Evolutionary conservation across 163 green algal genomes (phyloP).

Genomic region (Volvox carteri): DNA sequence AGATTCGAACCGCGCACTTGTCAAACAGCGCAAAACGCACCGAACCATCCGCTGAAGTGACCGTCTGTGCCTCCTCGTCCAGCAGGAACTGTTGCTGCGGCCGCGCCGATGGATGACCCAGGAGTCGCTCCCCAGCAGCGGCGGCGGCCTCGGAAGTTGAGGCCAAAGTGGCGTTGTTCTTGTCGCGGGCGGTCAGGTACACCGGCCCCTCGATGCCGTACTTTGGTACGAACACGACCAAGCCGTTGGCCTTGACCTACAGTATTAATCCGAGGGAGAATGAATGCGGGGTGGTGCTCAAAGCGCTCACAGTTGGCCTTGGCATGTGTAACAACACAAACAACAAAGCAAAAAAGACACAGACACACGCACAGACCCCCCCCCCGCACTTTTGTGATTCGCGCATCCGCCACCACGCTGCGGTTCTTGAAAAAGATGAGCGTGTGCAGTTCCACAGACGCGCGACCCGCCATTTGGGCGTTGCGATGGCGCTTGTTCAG

Average conservation of each 20-base stretch:
- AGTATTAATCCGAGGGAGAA: not conserved
- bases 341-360: no score
- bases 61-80: conserved; percentile 83
- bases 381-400: conserved; percentile 86
- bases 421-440: conserved; percentile 95
- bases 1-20: conserved; percentile 83
- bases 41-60: conserved; percentile 65
- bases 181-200: conserved; percentile 72
- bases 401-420: conserved; percentile 64
- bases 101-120: not conserved
- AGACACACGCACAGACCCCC: no score
- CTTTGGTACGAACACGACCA: conserved; percentile 98
- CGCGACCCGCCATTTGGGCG: conserved; percentile 90
- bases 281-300: no score
- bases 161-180: conserved; percentile 40
- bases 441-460: conserved; percentile 96
- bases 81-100: conserved; percentile 68
- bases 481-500: conserved; percentile 96
- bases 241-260: conserved; percentile 84
- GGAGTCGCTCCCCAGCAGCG: not conserved
- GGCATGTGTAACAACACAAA: no score
- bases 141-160: not conserved
- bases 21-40: conserved; percentile 86
- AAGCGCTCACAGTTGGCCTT: no score
- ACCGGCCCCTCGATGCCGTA: conserved; percentile 97